Conservation (phyloP, 495 filamentous ascomycete species). For the Podospora sp. region DNA sequence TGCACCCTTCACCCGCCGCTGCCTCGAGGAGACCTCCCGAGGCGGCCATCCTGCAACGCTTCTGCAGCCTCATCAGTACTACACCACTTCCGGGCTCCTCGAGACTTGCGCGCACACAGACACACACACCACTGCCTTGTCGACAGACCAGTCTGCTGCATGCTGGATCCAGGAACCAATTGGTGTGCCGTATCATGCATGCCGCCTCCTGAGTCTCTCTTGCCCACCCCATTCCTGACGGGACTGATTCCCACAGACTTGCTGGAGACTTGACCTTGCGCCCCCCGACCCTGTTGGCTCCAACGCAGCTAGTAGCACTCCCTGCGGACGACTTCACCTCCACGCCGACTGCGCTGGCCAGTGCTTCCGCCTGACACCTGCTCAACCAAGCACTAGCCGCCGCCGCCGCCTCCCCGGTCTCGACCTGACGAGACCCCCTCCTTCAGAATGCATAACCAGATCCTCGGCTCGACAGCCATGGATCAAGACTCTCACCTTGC, state of each 20-base stretch:
- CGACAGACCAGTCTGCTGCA: conserved; percentile 33
- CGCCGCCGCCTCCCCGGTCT: conserved; percentile 33
- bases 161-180: conserved; percentile 35
- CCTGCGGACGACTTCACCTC: conserved; percentile 28
- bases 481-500: conserved; percentile 52
- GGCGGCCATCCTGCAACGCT: conserved; percentile 31
- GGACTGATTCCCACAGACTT: conserved; percentile 29
- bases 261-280: conserved; percentile 21
- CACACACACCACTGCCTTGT: conserved; percentile 24
- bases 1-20: conserved; percentile 26
- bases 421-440: conserved; percentile 33
- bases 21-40: conserved; percentile 27
- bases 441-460: conserved; percentile 53
- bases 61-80: conserved; percentile 30
- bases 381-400: conserved; percentile 28
- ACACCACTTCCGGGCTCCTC: conserved; percentile 25
- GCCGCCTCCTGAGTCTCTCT: conserved; percentile 30
- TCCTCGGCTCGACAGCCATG: conserved; percentile 50
- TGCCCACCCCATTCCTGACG: conserved; percentile 31
- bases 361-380: conserved; percentile 24
- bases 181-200: conserved; percentile 39
- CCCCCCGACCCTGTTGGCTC: conserved; percentile 30
- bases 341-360: conserved; percentile 41
- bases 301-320: conserved; percentile 21
- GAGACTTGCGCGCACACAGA: conserved; percentile 18